Percentiles rank a stretch among this genome's conserved stretches.
Conservation (phyloP, 768 basidiomycete genomes). For the Leccinum boreale region DNA sequence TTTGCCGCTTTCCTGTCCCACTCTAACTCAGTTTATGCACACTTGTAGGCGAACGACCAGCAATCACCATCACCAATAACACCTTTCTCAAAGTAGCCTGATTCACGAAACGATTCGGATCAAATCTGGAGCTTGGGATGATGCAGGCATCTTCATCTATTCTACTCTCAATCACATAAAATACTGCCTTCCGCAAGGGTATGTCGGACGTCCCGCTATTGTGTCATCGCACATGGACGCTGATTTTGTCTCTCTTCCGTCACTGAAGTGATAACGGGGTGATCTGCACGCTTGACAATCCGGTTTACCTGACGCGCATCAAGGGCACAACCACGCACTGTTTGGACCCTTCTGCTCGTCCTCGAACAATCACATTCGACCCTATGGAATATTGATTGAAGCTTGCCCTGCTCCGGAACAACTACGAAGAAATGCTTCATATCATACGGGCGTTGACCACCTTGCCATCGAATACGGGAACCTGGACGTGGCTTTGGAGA, state of each 20-base stretch:
- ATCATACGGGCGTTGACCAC: conserved; percentile 94
- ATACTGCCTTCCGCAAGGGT: conserved; percentile 96
- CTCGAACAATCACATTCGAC: conserved; percentile 94
- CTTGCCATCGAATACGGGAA: conserved; percentile 98
- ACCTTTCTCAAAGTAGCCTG: too few relatives aligned
- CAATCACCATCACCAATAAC: too few relatives aligned
- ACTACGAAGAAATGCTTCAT: conserved; percentile 95
- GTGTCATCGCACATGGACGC: background rate
- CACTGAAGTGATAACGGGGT: conserved; percentile 87
- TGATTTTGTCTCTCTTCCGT: background rate
- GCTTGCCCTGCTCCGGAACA: conserved; percentile 88
- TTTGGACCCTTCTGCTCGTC: conserved; percentile 92
- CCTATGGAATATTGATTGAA: conserved; percentile 99
- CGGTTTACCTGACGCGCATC: conserved; percentile 94
- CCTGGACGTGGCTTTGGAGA: conserved; percentile 93
- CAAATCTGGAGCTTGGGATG: conserved; percentile 99
- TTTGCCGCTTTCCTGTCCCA: too few relatives aligned
- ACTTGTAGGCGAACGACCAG: too few relatives aligned
- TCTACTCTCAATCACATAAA: conserved; percentile 99
- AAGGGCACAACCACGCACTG: conserved; percentile 97
- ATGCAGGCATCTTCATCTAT: conserved; percentile 94
- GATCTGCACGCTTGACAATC: conserved; percentile 97
- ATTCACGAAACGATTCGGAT: conserved; percentile 99
- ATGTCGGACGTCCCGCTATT: conserved; percentile 22
- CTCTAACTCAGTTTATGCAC: too few relatives aligned